phyloP scores from a whole-genome alignment of 225 moss, liverwort and hornwort genomes.

The Neckera pumila region DNA sequence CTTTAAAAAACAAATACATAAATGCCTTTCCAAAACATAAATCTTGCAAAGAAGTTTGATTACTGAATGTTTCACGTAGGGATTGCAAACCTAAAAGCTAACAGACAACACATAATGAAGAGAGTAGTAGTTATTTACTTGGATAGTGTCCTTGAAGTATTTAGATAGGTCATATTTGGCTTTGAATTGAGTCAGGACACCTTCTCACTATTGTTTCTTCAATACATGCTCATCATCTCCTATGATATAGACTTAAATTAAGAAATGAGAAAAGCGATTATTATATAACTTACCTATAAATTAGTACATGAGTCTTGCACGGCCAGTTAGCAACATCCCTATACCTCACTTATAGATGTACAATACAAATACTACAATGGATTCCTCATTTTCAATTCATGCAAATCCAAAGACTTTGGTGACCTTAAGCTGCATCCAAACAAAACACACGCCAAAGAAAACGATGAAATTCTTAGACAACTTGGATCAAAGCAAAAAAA shows the following conservation, averaged over 20 bases:
- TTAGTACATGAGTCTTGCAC: background rate
- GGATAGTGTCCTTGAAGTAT: background rate
- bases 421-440: too few species aligned
- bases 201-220: conserved; percentile 68
- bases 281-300: too few species aligned
- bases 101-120: background rate
- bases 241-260: background rate
- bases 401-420: background rate
- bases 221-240: conserved; percentile 41
- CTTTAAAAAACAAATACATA: background rate
- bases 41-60: background rate
- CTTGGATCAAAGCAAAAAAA: too few species aligned
- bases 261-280: background rate
- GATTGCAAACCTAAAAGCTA: background rate
- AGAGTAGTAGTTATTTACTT: background rate
- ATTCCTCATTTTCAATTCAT: background rate
- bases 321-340: background rate
- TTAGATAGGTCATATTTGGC: conserved; percentile 34
- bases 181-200: conserved; percentile 56
- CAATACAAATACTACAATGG: too few species aligned
- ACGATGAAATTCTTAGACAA: too few species aligned
- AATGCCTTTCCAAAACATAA: background rate
- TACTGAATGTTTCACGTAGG: background rate
- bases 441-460: too few species aligned
- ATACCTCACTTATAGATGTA: too few species aligned